These are phyloP conservation scores for Alternaria sp. DNA, from an alignment of 2,329 filamentous ascomycete genomes.

Conservation along the genomic window DNA sequence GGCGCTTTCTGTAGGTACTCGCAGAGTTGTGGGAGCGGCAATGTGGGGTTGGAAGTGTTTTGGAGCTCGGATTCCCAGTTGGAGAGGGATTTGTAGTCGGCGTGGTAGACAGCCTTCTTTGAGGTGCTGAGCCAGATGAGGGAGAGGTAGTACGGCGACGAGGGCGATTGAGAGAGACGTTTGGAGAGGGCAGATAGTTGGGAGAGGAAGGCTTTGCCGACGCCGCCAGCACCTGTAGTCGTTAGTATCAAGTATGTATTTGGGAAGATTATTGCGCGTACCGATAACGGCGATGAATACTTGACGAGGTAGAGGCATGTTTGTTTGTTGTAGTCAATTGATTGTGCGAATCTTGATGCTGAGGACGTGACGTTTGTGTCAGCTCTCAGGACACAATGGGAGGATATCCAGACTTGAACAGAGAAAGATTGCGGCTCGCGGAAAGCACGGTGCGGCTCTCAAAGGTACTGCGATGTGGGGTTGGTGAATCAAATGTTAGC, in stretches of 20 bases:
- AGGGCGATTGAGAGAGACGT: constrained; percentile 58
- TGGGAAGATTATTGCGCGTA: constrained; percentile 19
- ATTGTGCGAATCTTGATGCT: background rate
- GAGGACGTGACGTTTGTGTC: background rate
- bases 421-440: constrained; percentile 6
- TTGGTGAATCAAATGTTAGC: constrained; percentile 18
- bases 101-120: constrained; percentile 78
- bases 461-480: constrained; percentile 18
- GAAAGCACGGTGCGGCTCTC: background rate
- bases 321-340: constrained; percentile 1
- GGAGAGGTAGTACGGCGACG: constrained; percentile 71
- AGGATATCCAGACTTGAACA: background rate
- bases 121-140: constrained; percentile 87
- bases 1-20: constrained; percentile 80
- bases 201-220: constrained; percentile 86
- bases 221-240: constrained; percentile 79
- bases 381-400: background rate
- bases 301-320: constrained; percentile 52
- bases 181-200: constrained; percentile 75
- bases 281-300: constrained; percentile 58
- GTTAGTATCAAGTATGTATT: constrained; percentile 9
- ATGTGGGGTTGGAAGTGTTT: constrained; percentile 67
- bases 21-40: constrained; percentile 72
- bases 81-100: constrained; percentile 72
- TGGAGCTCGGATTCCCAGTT: constrained; percentile 67